Evolutionary conservation across 2,329 filamentous ascomycete species (phyloP), one percentile per base, ranked within the genome.

Genomic region (Diaporthe sp.): DNA sequence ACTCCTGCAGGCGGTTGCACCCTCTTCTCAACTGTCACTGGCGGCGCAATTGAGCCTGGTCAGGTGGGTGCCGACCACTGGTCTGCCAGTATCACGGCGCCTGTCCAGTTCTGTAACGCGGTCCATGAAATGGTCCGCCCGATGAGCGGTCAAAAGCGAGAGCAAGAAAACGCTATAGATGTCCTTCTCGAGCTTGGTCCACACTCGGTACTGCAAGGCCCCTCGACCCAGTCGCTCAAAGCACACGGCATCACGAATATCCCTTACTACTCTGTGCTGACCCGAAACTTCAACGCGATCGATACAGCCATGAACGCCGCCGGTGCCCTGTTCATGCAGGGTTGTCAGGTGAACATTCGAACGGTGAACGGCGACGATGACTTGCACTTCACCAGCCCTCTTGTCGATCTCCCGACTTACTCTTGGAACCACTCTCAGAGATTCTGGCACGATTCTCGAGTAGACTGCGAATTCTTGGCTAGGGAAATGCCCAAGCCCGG

Each of bases 401-500:
- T 85, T 17, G 78, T 80, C 13, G 83, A 82, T 77, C 77, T 88
- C 4, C 86, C 87, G 5, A 79, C 79, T 3, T 89, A 88, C 75
- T 82, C 84, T 8, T 89, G 86, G 86, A 85, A 87, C 74, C 86
- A 88, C 77, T 80, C 81, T 22, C 81, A 81, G 5, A 78, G 80
- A 33, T 84, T 84, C 75, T 87, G 85, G 85, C 69, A 80, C 82
- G 35, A 76, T 84, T 58, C 54, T 58, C 30, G 54, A 12, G 30
- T 58, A 12, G 54, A 58, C 19, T 13, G 7, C 30, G 54, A 58
- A 15, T 58, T 58, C 30, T 30, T 58, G 4, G 17, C 10, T 9
- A 58, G 54, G n/a, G 30, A 58, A 2, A 30, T 30, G 2, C 54
- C 54, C 17, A 58, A 35, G 19, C 54, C 54, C n/a, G 54, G 54